These are phyloP conservation scores for Xylaria sp. DNA, from an alignment of 2,329 filamentous ascomycete genomes.

Conservation along the genomic window DNA sequence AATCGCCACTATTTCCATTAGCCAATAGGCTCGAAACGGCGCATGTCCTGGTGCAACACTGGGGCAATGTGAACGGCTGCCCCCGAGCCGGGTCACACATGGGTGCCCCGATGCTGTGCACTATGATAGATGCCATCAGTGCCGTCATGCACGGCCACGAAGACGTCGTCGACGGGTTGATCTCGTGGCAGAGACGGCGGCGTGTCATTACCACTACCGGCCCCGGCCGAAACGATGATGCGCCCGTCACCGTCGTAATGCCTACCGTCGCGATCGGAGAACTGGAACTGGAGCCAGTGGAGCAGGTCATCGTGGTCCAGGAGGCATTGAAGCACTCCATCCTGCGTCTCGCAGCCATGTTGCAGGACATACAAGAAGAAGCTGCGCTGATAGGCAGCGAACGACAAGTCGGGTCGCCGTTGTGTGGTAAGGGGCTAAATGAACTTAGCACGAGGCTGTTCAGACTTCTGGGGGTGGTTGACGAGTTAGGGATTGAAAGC, in stretches of 20 bases:
- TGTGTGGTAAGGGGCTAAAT: conserved; percentile 26
- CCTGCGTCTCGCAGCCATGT: conserved; percentile 34
- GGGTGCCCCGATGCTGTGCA: conserved; percentile 24
- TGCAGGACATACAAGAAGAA: conserved; percentile 39
- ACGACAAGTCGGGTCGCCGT: conserved; percentile 12
- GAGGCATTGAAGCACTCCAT: conserved; percentile 37
- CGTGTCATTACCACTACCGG: too few species aligned
- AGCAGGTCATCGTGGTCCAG: conserved; percentile 29
- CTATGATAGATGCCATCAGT: conserved; percentile 32
- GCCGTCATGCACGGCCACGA: conserved; percentile 28
- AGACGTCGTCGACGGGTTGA: conserved; percentile 12
- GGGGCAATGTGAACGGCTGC: conserved; percentile 37
- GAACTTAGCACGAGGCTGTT: conserved; percentile 34
- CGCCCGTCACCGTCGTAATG: neutral
- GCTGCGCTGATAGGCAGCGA: neutral
- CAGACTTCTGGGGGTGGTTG: conserved; percentile 28
- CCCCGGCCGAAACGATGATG: neutral
- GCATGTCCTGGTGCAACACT: conserved; percentile 34
- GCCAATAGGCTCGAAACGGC: conserved; percentile 17
- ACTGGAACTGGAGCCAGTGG: conserved; percentile 31
- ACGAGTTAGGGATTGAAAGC: conserved; percentile 9
- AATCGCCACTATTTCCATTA: neutral
- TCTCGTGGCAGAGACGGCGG: too few species aligned
- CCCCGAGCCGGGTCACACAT: conserved; percentile 32
- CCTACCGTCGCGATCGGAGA: conserved; percentile 21